Conservation (phyloP, 1,139 yeast genomes). For the Scheffersomyces segobiensis region DNA sequence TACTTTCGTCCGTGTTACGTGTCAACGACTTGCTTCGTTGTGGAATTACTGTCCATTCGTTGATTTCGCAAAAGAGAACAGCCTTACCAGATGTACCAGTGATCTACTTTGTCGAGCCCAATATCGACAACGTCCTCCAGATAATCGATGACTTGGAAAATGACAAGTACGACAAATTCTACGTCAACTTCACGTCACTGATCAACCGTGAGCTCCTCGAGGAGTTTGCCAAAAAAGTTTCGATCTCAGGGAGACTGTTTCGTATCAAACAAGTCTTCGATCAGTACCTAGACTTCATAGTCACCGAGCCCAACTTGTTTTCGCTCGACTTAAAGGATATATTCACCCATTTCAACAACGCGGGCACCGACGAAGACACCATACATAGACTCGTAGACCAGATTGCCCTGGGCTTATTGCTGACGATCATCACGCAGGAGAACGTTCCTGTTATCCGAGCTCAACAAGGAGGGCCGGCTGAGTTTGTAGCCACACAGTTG, state of each 20-base stretch:
- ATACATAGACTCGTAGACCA: slow-evolving; percentile 68
- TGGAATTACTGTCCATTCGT: slow-evolving; percentile 87
- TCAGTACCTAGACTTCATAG: slow-evolving; percentile 88
- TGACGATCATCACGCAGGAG: slow-evolving; percentile 74
- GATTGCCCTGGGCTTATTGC: slow-evolving; percentile 79
- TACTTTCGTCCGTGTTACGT: slow-evolving; percentile 83
- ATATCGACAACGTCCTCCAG: slow-evolving; percentile 65
- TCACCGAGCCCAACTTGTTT: slow-evolving; percentile 89
- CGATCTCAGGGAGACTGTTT: slow-evolving; percentile 65
- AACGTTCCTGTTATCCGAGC: slow-evolving; percentile 88
- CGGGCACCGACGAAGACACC: slow-evolving; percentile 69
- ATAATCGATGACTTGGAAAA: slow-evolving; percentile 71
- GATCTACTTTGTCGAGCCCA: slow-evolving; percentile 88
- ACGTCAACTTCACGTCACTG: slow-evolving; percentile 83
- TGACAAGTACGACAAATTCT: slow-evolving; percentile 76
- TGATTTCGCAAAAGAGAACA: slow-evolving; percentile 67
- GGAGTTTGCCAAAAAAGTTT: slow-evolving; percentile 82
- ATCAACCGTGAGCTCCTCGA: slow-evolving; percentile 78
- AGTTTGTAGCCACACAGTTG: slow-evolving; percentile 82
- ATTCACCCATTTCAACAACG: slow-evolving; percentile 69
- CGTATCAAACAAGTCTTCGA: slow-evolving; percentile 87
- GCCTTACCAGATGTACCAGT: slow-evolving; percentile 93
- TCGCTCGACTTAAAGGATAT: slow-evolving; percentile 69
- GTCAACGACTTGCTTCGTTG: slow-evolving; percentile 86
- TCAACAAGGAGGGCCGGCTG: slow-evolving; percentile 93